phyloP scores from a whole-genome alignment of 768 basidiomycete species.

The Pisolithus marmoratus region DNA sequence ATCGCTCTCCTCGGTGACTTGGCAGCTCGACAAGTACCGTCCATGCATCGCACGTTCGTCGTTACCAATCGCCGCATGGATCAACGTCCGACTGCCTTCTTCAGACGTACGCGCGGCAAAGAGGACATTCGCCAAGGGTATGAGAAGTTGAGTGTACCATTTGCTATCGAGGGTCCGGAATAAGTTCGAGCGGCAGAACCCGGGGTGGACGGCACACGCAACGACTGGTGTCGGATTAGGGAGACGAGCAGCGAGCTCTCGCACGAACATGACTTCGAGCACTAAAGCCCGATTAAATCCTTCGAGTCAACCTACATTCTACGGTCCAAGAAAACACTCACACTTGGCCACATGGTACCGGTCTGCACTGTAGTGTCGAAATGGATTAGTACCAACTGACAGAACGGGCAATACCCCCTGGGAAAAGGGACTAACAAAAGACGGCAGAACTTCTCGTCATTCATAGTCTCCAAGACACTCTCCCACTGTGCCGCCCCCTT shows the following conservation, averaged over 20 bases:
- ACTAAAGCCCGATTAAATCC: slow-evolving; percentile 11
- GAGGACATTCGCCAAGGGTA: slow-evolving; percentile 3
- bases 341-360: slow-evolving; percentile 25
- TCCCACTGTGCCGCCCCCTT: slow-evolving; percentile 4
- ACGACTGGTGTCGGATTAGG: slow-evolving; percentile 16
- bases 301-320: not conserved
- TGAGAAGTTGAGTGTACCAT: not conserved
- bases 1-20: slow-evolving; percentile 25
- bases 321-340: slow-evolving; percentile 6
- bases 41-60: slow-evolving; percentile 23
- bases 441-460: slow-evolving; percentile 19
- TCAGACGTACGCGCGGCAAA: slow-evolving; percentile 25
- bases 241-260: slow-evolving; percentile 27
- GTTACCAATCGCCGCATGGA: slow-evolving; percentile 27
- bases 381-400: not conserved
- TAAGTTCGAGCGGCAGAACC: slow-evolving; percentile 28
- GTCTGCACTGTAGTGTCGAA: slow-evolving; percentile 1
- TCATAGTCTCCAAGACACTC: slow-evolving; percentile 21
- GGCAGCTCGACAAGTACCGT: slow-evolving; percentile 22
- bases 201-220: slow-evolving; percentile 25
- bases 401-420: slow-evolving; percentile 9
- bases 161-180: slow-evolving; percentile 6
- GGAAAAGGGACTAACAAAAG: slow-evolving; percentile 3
- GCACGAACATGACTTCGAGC: slow-evolving; percentile 28
- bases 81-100: slow-evolving; percentile 30